phyloP scores from a whole-genome alignment of 768 basidiomycete species.

The Lenzites betulinus region DNA sequence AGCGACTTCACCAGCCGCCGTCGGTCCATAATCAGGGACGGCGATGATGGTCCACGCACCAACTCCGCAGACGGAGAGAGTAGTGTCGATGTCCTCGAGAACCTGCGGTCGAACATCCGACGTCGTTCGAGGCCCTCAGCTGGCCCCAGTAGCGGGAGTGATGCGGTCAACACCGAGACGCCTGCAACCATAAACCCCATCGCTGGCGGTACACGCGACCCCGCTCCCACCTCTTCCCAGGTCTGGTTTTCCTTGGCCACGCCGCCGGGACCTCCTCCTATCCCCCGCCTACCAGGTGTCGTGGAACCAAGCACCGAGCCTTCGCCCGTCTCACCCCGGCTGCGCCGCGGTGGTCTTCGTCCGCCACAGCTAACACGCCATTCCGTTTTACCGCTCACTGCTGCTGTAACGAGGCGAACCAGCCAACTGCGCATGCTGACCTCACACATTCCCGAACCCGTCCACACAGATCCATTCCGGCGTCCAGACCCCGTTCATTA shows the following conservation, averaged over 20 bases:
- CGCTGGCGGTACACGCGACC: background rate
- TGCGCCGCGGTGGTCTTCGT: constrained; percentile 68
- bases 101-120: background rate
- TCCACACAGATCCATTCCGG: too few relatives aligned
- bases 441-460: too few relatives aligned
- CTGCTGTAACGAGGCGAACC: too few relatives aligned
- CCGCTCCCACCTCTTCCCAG: constrained; percentile 26
- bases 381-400: too few relatives aligned
- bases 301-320: constrained; percentile 15
- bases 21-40: constrained; percentile 45
- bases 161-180: background rate
- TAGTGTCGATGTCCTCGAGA: background rate
- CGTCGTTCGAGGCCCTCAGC: background rate
- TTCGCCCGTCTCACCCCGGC: constrained; percentile 42
- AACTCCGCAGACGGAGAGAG: background rate
- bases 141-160: background rate
- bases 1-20: constrained; percentile 71
- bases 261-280: background rate
- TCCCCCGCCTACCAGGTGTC: constrained; percentile 3
- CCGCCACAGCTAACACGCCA: constrained; percentile 57
- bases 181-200: background rate
- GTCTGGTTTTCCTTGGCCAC: constrained; percentile 27
- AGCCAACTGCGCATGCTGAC: too few relatives aligned
- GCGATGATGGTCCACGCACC: constrained; percentile 18
- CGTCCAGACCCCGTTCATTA: too few relatives aligned